phyloP scores from a whole-genome alignment of 2,329 filamentous ascomycete genomes.

The Xylaria sp. region DNA sequence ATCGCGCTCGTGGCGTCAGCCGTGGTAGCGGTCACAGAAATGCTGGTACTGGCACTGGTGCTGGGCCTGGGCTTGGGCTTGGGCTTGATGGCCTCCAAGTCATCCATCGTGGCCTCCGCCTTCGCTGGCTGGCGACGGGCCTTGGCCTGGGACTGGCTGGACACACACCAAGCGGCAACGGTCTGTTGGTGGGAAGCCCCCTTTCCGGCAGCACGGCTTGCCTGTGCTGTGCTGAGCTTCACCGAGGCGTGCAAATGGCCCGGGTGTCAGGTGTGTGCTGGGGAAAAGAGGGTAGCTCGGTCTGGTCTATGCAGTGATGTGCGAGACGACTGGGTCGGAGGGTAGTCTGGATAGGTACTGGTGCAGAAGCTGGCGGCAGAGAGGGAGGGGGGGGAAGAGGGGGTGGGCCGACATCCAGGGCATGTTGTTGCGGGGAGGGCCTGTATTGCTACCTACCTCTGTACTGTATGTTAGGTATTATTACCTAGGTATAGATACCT shows the following conservation, averaged over 20 bases:
- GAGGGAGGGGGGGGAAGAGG: neutral
- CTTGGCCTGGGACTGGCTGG: conserved; percentile 14
- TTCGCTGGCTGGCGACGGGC: conserved; percentile 1
- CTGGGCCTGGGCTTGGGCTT: conserved; percentile 15
- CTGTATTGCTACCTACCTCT: neutral
- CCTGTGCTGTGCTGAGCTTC: conserved; percentile 15
- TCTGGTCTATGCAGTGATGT: conserved; percentile 24
- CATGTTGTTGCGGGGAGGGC: neutral
- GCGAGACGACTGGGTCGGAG: conserved; percentile 16
- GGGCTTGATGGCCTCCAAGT: conserved; percentile 31
- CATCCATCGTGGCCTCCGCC: conserved; percentile 35
- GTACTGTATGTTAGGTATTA: too few species aligned
- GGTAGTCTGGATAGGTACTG: neutral
- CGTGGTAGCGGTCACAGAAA: neutral
- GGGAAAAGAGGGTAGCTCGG: conserved; percentile 27
- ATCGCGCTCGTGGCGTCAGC: too few species aligned
- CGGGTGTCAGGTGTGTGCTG: conserved; percentile 27
- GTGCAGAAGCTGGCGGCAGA: neutral
- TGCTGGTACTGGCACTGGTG: neutral
- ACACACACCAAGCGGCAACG: conserved; percentile 14
- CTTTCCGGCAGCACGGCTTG: too few species aligned
- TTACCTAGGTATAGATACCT: too few species aligned
- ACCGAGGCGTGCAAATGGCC: conserved; percentile 28
- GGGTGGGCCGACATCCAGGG: neutral
- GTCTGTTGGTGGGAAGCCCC: conserved; percentile 14